phyloP scores from a whole-genome alignment of 179 eudicot genomes.

The Vitellaria paradoxa region DNA sequence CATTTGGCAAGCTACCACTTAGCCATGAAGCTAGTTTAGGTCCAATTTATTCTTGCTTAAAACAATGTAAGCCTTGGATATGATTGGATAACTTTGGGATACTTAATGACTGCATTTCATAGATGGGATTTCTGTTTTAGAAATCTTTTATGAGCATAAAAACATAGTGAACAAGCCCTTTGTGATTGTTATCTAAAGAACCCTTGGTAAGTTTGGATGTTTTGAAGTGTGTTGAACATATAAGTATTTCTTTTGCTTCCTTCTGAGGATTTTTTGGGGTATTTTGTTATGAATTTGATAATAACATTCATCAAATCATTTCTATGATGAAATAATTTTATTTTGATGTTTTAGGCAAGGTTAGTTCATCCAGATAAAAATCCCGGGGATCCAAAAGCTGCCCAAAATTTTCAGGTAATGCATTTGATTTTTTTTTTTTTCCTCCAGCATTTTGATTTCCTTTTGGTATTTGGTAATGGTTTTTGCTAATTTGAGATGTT shows the following conservation, averaged over 20 bases:
- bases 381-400: slow-evolving; percentile 87
- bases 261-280: neutral
- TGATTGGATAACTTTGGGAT: neutral
- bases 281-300: neutral
- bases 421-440: neutral
- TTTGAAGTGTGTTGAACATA: neutral
- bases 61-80: neutral
- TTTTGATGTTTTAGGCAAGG: slow-evolving; percentile 62
- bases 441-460: neutral
- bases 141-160: too few species aligned
- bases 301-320: neutral
- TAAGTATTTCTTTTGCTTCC: neutral
- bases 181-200: neutral
- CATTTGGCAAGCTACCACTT: neutral
- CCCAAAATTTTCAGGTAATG: slow-evolving; percentile 77
- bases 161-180: neutral
- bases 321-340: neutral
- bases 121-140: too few species aligned
- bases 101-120: neutral
- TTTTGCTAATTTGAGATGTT: neutral
- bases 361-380: slow-evolving; percentile 92
- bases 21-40: neutral
- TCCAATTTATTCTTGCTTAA: neutral
- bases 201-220: too few species aligned
- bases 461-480: neutral